A percentile compares a stretch with the other conserved stretches of the same genome.
These are phyloP conservation scores for Penicillium verrucosum DNA, from an alignment of 2,329 filamentous ascomycete genomes.

Conservation along the genomic window DNA sequence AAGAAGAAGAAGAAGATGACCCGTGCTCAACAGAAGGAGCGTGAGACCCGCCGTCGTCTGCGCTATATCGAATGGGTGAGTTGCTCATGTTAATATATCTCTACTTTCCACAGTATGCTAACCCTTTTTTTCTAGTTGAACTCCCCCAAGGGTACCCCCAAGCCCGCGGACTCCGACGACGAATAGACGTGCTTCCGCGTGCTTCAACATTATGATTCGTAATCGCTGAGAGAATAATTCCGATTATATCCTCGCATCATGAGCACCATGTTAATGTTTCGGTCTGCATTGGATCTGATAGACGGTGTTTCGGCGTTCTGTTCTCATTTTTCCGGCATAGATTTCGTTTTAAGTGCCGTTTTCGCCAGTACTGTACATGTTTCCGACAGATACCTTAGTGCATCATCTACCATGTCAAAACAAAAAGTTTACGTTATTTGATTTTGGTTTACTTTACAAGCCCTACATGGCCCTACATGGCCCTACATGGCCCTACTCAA, in stretches of 20 bases:
- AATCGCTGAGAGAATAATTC: conserved; percentile 15
- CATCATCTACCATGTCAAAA: conserved; percentile 4
- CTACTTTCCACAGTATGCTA: conserved; percentile 5
- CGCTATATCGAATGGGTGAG: conserved; percentile 67
- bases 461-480: neutral
- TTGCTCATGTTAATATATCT: conserved; percentile 6
- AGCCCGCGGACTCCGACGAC: conserved; percentile 73
- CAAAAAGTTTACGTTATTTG: conserved; percentile 8
- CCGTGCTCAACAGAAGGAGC: conserved; percentile 91
- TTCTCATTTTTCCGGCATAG: neutral
- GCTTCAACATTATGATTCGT: conserved; percentile 19
- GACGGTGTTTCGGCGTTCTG: conserved; percentile 22
- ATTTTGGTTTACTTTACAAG: neutral
- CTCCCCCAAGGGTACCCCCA: conserved; percentile 77
- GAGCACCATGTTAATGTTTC: conserved; percentile 18
- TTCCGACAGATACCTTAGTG: conserved; percentile 6
- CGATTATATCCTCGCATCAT: conserved; percentile 19
- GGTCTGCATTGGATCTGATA: conserved; percentile 24
- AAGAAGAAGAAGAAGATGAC: conserved; percentile 99
- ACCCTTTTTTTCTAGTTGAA: conserved; percentile 64
- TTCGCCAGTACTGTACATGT: conserved; percentile 10
- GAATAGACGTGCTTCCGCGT: conserved; percentile 45
- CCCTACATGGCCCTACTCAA: neutral
- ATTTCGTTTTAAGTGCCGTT: conserved; percentile 1
- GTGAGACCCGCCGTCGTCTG: conserved; percentile 79